Conservation (phyloP, 768 basidiomycete species). For the Cyclocybe aegerita region DNA sequence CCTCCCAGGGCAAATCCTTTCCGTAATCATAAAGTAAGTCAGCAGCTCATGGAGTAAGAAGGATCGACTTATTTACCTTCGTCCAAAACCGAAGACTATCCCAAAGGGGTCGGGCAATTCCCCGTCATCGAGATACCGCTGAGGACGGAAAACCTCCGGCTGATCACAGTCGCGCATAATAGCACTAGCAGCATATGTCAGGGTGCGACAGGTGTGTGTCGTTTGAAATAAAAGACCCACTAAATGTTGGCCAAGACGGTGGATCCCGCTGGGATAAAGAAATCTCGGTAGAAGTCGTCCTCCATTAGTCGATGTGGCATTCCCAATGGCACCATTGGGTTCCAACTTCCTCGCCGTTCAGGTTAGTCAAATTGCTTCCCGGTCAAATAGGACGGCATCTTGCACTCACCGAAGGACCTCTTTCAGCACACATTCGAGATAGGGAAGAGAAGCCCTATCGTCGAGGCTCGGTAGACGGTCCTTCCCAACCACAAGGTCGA, state of each 20-base stretch:
- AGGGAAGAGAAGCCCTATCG: slow-evolving; percentile 44
- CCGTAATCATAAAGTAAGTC: slow-evolving; percentile 1
- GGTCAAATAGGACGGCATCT: neutral
- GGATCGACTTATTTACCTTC: slow-evolving; percentile 34
- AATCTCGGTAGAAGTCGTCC: slow-evolving; percentile 48
- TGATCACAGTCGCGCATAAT: slow-evolving; percentile 44
- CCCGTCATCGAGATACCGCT: slow-evolving; percentile 43
- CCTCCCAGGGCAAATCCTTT: slow-evolving; percentile 54
- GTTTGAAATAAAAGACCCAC: slow-evolving; percentile 24
- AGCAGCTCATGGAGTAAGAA: neutral
- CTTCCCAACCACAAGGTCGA: slow-evolving; percentile 45
- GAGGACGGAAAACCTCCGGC: slow-evolving; percentile 47
- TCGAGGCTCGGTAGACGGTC: slow-evolving; percentile 46
- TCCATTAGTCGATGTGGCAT: slow-evolving; percentile 52
- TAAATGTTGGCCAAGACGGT: slow-evolving; percentile 43
- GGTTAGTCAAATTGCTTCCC: neutral
- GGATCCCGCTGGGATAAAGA: slow-evolving; percentile 45
- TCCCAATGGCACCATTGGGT: slow-evolving; percentile 48
- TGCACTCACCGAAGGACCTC: slow-evolving; percentile 43
- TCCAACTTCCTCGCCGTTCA: slow-evolving; percentile 35
- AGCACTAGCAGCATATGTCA: slow-evolving; percentile 25
- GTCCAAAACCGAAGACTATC: slow-evolving; percentile 58
- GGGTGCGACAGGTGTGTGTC: neutral
- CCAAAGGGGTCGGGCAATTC: slow-evolving; percentile 44
- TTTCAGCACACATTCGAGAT: slow-evolving; percentile 46